These are phyloP conservation scores for Fusarium dlaminii DNA, from an alignment of 2,329 filamentous ascomycete genomes.

Conservation along the genomic window DNA sequence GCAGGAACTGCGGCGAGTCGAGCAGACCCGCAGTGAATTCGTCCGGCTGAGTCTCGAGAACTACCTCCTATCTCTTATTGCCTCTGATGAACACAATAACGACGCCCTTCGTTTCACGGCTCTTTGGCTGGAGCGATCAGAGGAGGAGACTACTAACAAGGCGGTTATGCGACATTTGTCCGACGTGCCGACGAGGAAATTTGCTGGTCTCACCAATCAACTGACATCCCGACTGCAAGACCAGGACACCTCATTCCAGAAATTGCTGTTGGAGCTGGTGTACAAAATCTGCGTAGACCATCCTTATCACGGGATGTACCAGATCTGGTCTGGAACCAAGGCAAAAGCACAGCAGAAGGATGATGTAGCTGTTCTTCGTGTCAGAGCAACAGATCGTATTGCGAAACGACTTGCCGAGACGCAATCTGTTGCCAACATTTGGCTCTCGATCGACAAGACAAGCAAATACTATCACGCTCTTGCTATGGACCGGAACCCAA, in stretches of 20 bases:
- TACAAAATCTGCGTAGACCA: conserved; percentile 89
- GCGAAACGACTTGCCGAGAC: conserved; percentile 67
- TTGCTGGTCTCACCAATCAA: conserved; percentile 93
- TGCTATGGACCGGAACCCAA: conserved; percentile 71
- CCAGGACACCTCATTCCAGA: conserved; percentile 77
- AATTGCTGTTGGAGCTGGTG: conserved; percentile 76
- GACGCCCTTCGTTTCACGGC: conserved; percentile 92
- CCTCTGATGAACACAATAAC: conserved; percentile 88
- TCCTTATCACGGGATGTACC: conserved; percentile 96
- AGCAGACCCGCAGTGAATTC: conserved; percentile 80
- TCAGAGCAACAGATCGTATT: conserved; percentile 76
- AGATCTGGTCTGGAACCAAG: conserved; percentile 86
- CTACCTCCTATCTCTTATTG: conserved; percentile 84
- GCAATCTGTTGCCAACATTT: conserved; percentile 63
- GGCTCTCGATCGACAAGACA: conserved; percentile 77
- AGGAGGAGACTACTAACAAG: conserved; percentile 78
- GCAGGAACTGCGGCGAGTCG: conserved; percentile 82
- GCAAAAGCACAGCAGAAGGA: conserved; percentile 77
- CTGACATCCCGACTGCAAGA: conserved; percentile 90
- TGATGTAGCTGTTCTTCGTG: conserved; percentile 76
- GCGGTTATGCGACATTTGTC: conserved; percentile 76
- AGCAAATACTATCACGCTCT: conserved; percentile 73
- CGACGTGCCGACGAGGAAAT: conserved; percentile 87
- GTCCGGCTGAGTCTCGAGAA: conserved; percentile 91
- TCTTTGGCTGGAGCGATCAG: conserved; percentile 89